Evolutionary conservation across 176 grass and related monocot genomes (phyloP).

Genomic region (Triticum dicoccoides): DNA sequence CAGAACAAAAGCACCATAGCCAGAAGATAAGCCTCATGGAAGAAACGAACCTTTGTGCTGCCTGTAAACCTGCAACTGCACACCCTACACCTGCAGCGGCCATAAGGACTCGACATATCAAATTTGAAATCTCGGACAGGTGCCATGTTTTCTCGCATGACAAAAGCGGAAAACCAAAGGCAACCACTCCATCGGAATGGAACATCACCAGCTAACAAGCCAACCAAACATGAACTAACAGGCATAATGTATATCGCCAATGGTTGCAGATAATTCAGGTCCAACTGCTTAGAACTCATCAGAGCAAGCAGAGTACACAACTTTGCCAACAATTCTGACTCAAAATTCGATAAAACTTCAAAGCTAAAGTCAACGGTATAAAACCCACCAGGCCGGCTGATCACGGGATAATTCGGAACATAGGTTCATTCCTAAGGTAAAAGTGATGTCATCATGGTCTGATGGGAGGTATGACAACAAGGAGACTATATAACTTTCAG

Average conservation of each 20-base stretch:
- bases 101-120: not conserved
- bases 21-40: not conserved
- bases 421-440: constrained; percentile 1
- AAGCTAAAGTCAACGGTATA: not conserved
- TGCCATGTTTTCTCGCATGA: not conserved
- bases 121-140: not conserved
- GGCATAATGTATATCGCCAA: not conserved
- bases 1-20: not conserved
- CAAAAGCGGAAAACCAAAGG: not conserved
- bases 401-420: not conserved
- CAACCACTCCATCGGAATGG: not conserved
- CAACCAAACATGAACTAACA: not conserved
- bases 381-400: not conserved
- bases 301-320: not conserved
- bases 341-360: not conserved
- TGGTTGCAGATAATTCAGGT: not conserved
- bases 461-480: not conserved
- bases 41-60: not conserved
- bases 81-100: not conserved
- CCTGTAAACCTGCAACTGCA: not conserved
- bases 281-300: not conserved
- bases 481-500: not conserved
- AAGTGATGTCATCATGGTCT: not conserved
- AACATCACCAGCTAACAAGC: not conserved
- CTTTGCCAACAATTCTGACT: not conserved